Base-by-base conservation (phyloP, 2,329 filamentous ascomycete genomes). In the Venturia oleaginea region DNA sequence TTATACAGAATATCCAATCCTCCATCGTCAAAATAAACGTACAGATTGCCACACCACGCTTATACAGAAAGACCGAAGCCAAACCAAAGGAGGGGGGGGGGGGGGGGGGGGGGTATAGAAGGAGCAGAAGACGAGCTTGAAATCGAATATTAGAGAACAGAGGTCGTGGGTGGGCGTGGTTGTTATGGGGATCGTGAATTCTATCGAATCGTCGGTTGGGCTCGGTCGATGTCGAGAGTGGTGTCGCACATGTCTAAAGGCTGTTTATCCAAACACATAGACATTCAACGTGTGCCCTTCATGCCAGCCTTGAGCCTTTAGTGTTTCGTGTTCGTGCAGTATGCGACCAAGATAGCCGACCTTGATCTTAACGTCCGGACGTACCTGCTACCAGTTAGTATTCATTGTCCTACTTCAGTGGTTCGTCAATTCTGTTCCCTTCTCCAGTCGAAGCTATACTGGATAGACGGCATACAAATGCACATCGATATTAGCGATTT, bases 281-380 rank as follows among this genome's bases (percentile, higher is more conserved):
- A 88, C 91, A 72, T 92, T 94, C 64, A 96, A 77, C 40, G 94
- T 80, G 71, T 94, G 83, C 42, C 86, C 89, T 66, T 83, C 81
- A 69, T 86, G 84, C 89, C 90, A 96, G 60, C 88, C 89, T 69
- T 94, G 88, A 3, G 83, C 81, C 55, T 79, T 75, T 22, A 96
- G 78, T 0, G 87, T 81, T 24, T 83, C 73, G 63, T 81, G 81
- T 68, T 93, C 90, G 68, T 86, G 86, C 57, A 96, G 81, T 61
- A 92, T 84, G 72, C 86, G 91, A 68, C 92, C 92, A 75, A 94
- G 82, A 73, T 96, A 95, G 24, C 86, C 87, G 66, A 96, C 83
- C 63, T 85, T 85, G 61, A 96, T 79, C 59, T 80, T 83, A 67
- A 84, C 85, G 55, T 78, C 78, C 8, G 79, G 72, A 1, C 81